Evolutionary conservation across 169 alveolate genomes (phyloP).

Genomic region (Plasmodium inui): DNA sequence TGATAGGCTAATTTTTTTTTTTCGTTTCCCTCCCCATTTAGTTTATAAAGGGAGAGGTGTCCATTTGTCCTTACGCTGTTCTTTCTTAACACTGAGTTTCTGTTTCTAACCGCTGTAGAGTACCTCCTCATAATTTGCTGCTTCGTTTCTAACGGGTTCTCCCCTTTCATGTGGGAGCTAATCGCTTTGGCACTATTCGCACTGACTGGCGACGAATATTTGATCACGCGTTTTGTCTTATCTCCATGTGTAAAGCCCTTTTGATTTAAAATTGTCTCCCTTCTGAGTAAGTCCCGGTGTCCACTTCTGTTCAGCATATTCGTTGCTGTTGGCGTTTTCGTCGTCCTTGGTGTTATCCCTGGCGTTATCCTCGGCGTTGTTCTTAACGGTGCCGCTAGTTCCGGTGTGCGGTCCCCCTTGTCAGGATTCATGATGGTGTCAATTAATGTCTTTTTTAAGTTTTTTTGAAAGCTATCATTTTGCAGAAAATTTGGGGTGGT

Average conservation of each 20-base stretch:
- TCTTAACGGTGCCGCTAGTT: neutral
- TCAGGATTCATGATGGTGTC: conserved; percentile 53
- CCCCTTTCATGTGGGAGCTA: neutral
- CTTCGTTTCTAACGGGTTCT: neutral
- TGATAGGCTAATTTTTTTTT: neutral
- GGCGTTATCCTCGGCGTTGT: neutral
- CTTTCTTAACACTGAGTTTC: conserved; percentile 11
- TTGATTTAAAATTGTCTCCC: conserved; percentile 9
- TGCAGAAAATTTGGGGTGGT: neutral
- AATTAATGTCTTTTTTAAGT: conserved; percentile 48
- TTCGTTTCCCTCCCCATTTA: neutral
- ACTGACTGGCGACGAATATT: neutral
- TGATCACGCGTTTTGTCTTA: neutral
- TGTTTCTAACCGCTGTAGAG: conserved; percentile 16
- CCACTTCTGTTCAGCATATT: neutral
- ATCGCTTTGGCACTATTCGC: neutral
- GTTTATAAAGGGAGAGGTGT: neutral
- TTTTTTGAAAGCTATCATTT: conserved; percentile 40
- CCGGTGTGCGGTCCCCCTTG: neutral
- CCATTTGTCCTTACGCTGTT: neutral
- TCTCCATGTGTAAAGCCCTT: conserved; percentile 12
- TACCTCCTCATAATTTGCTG: conserved; percentile 38
- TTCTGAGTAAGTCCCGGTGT: neutral
- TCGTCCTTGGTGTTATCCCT: too few species aligned
- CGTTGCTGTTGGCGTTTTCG: neutral